A percentile compares a stretch with the other conserved stretches of the same genome.
Conservation (phyloP, 495 filamentous ascomycete genomes). For the Podospora conica region DNA sequence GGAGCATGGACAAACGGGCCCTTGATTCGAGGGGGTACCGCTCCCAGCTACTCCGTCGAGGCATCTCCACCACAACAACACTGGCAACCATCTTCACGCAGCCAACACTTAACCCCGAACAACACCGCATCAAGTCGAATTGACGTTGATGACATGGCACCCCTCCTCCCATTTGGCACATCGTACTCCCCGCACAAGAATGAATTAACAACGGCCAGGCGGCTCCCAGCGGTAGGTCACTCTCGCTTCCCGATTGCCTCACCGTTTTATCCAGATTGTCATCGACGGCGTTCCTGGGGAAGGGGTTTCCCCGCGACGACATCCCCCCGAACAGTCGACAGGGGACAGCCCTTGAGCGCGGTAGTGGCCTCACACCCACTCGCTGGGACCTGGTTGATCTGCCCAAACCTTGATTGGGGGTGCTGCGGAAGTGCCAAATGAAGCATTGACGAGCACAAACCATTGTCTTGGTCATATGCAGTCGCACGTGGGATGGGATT, state of each 20-base stretch:
- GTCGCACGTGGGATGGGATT: too few relatives aligned
- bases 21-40: too few relatives aligned
- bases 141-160: not conserved
- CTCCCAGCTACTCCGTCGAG: too few relatives aligned
- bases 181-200: not conserved
- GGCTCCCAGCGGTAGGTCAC: not conserved
- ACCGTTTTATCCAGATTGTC: not conserved
- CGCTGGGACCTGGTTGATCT: not conserved
- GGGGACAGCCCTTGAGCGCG: not conserved
- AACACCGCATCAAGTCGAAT: not conserved
- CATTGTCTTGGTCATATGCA: not conserved
- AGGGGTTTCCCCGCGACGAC: not conserved
- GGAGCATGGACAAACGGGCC: too few relatives aligned
- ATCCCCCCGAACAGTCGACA: not conserved
- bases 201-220: not conserved
- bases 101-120: not conserved
- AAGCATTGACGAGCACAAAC: not conserved
- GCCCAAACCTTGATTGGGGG: not conserved
- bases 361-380: not conserved
- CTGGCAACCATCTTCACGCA: too few relatives aligned
- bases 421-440: not conserved
- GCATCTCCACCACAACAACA: too few relatives aligned
- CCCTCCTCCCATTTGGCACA: not conserved
- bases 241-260: not conserved
- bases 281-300: not conserved